Conservation (phyloP, 257 asterid species). For the Dorcoceras hygrometricum region DNA sequence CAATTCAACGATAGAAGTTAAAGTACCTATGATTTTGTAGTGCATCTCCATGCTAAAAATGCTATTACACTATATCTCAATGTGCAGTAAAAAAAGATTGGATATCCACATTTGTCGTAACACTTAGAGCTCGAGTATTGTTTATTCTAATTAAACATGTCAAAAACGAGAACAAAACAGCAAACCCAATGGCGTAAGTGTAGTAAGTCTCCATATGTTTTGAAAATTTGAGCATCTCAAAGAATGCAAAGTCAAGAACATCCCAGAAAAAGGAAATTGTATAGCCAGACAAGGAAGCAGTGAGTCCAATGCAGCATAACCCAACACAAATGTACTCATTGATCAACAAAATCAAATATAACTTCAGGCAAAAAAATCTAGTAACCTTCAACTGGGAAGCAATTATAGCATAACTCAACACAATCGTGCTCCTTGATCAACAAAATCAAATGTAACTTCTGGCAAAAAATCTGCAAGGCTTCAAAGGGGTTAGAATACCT, state of each 20-base stretch:
- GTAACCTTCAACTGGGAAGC: no score
- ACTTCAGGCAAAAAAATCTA: no score
- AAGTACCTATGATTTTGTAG: background rate
- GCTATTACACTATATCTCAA: no score
- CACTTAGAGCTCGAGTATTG: background rate
- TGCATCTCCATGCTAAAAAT: no score
- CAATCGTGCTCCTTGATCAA: background rate
- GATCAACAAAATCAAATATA: no score
- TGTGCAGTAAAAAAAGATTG: background rate
- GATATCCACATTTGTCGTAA: background rate
- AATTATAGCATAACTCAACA: background rate
- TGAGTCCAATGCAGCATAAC: background rate
- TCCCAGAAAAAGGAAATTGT: background rate
- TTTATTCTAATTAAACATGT: background rate
- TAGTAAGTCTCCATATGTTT: background rate
- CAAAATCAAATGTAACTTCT: no score
- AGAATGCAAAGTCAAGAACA: background rate
- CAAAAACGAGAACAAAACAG: background rate
- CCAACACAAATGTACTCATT: no score
- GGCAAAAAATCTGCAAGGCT: background rate
- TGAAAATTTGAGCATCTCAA: background rate
- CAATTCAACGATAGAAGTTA: constrained; percentile 12
- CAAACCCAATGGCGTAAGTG: constrained; percentile 16
- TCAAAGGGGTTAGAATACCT: background rate
- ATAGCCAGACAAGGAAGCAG: background rate